Base-by-base conservation (phyloP, 345 rosid species). In the Heritiera fomes region DNA sequence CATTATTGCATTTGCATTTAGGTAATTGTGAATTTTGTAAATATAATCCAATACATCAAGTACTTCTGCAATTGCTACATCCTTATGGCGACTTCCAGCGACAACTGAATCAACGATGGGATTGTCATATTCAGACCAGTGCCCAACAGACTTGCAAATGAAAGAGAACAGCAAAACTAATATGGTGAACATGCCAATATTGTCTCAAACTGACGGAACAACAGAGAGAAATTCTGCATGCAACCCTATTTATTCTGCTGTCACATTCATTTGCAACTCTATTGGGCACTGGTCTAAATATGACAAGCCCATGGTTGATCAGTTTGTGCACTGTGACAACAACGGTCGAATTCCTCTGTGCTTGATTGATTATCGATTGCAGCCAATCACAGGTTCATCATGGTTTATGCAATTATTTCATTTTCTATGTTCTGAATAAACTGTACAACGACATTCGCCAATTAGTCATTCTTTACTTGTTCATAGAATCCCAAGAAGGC, bases 341-440 rank as follows among this genome's bases (percentile, higher is more conserved):
- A 78, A 73, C 60, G 77, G 79, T 32, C 82, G 84, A 87, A 15
- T 66, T 83, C 88, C 40, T 85, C 86, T 28, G 79, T 75, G 72
- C 77, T 86, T 30, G 86, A 88, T 5, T 86, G 77, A 86, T 47
- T 43, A 43, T 5, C 85, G 77, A 86, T 47, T 43, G 23, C 17
- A 43, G 13, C 77, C n/a, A 74, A 58, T 56, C 40, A 58, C 32
- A 58, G 28, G 50, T 43, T 43, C 67, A 74, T 38, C n/a, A 53
- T 53, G 30, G 59, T 59, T 23, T 41, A 41, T 59, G 77, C 40
- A 75, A 56, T 73, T 56, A 34, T 38, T 73, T 73, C 65, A 55
- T 55, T 75, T 75, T 58, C 52, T 62, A 13, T 73, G 9, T 14
- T 28, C 47, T 38, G 59, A 52, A 5, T 74, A 7, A 75, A n/a